Percentiles rank a stretch among this genome's conserved stretches.
These are phyloP conservation scores for Boletus semigastroideus DNA, from an alignment of 1,284 basidiomycete species.

Conservation along the genomic window DNA sequence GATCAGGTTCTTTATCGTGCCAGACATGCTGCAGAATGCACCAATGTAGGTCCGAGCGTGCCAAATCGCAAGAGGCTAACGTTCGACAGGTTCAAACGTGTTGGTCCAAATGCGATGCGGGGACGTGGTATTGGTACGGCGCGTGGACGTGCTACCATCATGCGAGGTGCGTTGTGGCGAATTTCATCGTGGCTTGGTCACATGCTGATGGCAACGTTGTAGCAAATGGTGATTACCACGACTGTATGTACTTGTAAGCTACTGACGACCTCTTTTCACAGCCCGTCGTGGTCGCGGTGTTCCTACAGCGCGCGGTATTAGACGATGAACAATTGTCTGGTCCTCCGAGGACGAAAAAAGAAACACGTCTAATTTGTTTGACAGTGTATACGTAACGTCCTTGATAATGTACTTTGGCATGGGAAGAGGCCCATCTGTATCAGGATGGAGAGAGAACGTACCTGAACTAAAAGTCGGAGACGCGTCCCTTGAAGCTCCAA, in stretches of 20 bases:
- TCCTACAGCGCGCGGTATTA: constrained; percentile 70
- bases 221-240: constrained; percentile 59
- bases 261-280: constrained; percentile 33
- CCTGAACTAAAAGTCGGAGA: constrained; percentile 69
- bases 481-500: constrained; percentile 82
- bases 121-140: constrained; percentile 99
- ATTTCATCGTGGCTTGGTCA: constrained; percentile 1
- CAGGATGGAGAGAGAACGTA: background rate
- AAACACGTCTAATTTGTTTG: constrained; percentile 8
- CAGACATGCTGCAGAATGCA: constrained; percentile 98
- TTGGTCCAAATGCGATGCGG: constrained; percentile 97
- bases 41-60: constrained; percentile 77
- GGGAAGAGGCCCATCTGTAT: background rate
- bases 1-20: constrained; percentile 98
- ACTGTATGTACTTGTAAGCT: background rate
- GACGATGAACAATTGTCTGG: constrained; percentile 50
- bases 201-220: constrained; percentile 21
- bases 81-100: constrained; percentile 90
- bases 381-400: constrained; percentile 15
- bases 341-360: constrained; percentile 10
- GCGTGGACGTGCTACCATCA: constrained; percentile 94
- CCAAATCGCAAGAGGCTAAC: constrained; percentile 9
- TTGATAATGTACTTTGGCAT: constrained; percentile 7
- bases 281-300: constrained; percentile 84
- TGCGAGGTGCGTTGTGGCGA: constrained; percentile 66